Evolutionary conservation across 176 grass and related monocot genomes (phyloP), one percentile per base, ranked within the genome.

Genomic region (Carex parvula): DNA sequence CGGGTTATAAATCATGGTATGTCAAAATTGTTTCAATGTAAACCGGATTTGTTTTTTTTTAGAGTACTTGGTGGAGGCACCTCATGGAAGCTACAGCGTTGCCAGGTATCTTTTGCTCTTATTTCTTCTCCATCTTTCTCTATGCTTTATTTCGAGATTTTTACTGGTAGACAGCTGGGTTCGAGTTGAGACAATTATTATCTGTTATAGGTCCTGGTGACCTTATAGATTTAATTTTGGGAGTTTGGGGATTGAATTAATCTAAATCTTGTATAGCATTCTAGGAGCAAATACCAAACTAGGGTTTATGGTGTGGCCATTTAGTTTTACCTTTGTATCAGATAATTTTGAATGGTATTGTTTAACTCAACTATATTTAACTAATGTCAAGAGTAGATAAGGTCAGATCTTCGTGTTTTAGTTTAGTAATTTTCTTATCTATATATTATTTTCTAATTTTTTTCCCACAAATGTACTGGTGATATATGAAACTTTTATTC

Each of bases 21-120:
- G 32, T 69, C 33, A 18, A 69, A 54, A 54, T 81, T 81, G 12
- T 81, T 46, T 24, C 3, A 22, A 14, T 22, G 17, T 39, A 62
- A 80, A 11, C 6, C 16, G 17, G 24, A 9, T 68, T 67, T 66
- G 33, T 37, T 64, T 41, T 55, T 80, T 80, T 61, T 66, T 24
- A 83, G 81, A 42, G 10, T 83, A 24, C 62, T 68, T 32, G 24
- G 17, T 65, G 81, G 81, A 64, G 60, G 60, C 48, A 83, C 41
- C 7, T 83, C 81, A 24, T 83, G 81, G 81, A 83, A 83, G 62
- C 63, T 83, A 66, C 62, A 67, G 41, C 42, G 61, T 21, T 83
- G 81, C 32, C 60, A 83, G 81, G 81, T 83, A 83, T 55, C 21
- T 55, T 4, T 68, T 55, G 62, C 46, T 81, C 79, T 68, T 83